These are phyloP conservation scores for Batrachochytrium dendrobatidis DNA, from an alignment of 371 early-diverging fungal species.

Conservation along the genomic window DNA sequence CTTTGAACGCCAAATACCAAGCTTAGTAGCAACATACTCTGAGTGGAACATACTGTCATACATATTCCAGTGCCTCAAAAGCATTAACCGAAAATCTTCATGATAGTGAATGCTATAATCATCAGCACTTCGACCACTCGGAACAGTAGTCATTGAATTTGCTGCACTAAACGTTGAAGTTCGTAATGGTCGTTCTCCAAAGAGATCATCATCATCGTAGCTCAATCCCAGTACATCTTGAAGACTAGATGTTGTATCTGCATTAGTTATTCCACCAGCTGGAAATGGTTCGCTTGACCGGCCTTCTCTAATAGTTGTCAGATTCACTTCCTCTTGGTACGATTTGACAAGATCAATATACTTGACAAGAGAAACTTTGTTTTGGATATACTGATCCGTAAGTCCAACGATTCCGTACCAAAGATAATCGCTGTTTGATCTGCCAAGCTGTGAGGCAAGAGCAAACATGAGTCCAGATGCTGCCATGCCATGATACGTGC, in stretches of 20 bases:
- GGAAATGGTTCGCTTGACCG: too few species aligned
- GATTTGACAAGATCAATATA: constrained; percentile 46
- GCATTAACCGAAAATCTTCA: constrained; percentile 73
- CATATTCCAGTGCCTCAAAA: constrained; percentile 87
- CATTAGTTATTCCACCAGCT: too few species aligned
- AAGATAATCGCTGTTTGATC: constrained; percentile 50
- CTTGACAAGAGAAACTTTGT: constrained; percentile 48
- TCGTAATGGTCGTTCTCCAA: too few species aligned
- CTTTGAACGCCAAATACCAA: constrained; percentile 79
- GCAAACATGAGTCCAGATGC: constrained; percentile 49
- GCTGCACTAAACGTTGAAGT: too few species aligned
- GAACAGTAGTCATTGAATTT: not conserved
- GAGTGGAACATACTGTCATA: constrained; percentile 81
- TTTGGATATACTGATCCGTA: constrained; percentile 62
- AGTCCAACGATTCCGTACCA: constrained; percentile 70
- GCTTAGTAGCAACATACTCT: constrained; percentile 69
- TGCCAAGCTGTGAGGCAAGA: constrained; percentile 48
- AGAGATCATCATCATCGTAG: too few species aligned
- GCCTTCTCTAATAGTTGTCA: too few species aligned
- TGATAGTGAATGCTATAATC: constrained; percentile 24
- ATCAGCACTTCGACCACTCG: constrained; percentile 19
- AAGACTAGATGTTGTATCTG: too few species aligned
- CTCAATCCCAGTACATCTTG: too few species aligned
- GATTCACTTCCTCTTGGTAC: constrained; percentile 49
- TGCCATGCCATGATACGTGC: constrained; percentile 50